phyloP scores from a whole-genome alignment of 208 protist species.

The Novymonas esmeraldas region DNA sequence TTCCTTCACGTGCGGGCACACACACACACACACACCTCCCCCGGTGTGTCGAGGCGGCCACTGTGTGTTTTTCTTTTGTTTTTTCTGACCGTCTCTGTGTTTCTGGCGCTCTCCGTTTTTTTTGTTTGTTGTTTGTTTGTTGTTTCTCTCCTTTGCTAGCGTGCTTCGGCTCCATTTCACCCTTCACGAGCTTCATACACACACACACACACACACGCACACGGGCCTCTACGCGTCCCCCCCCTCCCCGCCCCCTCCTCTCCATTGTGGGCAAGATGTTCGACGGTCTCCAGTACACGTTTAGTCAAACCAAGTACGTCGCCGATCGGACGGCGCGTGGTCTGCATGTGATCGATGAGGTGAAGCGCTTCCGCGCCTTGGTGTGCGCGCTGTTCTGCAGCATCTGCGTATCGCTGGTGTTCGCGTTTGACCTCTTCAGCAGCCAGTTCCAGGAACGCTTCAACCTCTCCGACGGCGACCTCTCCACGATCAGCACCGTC shows the following conservation, averaged over 20 bases:
- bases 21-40: neutral
- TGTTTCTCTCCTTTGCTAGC: too few species aligned
- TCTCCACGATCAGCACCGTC: constrained; percentile 73
- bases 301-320: constrained; percentile 48
- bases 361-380: constrained; percentile 63
- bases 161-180: too few species aligned
- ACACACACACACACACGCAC: too few species aligned
- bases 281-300: constrained; percentile 21
- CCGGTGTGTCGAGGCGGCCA: neutral
- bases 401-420: constrained; percentile 65
- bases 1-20: neutral
- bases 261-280: constrained; percentile 9
- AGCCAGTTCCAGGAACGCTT: constrained; percentile 44
- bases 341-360: constrained; percentile 55
- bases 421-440: constrained; percentile 72
- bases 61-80: neutral
- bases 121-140: too few species aligned
- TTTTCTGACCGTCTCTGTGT: too few species aligned
- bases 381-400: constrained; percentile 63
- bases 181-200: too few species aligned
- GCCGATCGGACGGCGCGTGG: constrained; percentile 34
- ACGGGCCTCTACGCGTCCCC: too few species aligned
- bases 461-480: constrained; percentile 57
- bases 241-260: too few species aligned
- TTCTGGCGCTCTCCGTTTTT: too few species aligned